Conservation (phyloP, 371 early-diverging fungal species). For the Haplosporangium sp. region DNA sequence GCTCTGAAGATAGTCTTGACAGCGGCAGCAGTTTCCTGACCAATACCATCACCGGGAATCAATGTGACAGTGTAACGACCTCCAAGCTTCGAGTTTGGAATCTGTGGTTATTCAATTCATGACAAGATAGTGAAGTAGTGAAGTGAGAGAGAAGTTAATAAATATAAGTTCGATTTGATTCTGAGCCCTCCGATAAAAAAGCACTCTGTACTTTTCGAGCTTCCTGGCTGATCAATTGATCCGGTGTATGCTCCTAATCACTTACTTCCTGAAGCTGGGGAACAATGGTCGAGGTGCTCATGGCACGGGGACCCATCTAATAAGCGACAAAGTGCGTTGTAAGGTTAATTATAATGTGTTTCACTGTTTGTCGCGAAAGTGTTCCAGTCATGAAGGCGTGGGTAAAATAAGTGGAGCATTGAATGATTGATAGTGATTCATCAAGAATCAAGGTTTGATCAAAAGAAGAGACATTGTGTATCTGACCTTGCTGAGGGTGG, state of each 20-base stretch:
- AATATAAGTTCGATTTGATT: background rate
- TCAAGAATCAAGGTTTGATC: background rate
- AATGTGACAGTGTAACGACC: constrained; percentile 95
- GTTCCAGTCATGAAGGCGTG: background rate
- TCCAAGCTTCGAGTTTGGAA: constrained; percentile 74
- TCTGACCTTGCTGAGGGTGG: constrained; percentile 39
- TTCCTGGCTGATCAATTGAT: constrained; percentile 11
- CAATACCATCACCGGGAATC: constrained; percentile 98
- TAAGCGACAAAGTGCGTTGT: background rate
- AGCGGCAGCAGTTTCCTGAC: constrained; percentile 89
- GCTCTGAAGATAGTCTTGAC: constrained; percentile 95
- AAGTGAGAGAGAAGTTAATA: background rate
- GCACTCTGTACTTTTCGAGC: background rate
- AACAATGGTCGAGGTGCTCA: constrained; percentile 46
- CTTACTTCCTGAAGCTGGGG: constrained; percentile 55
- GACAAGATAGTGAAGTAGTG: background rate
- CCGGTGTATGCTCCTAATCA: constrained; percentile 13
- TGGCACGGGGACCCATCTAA: constrained; percentile 56
- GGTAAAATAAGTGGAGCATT: background rate
- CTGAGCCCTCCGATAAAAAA: constrained; percentile 7
- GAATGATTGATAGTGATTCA: constrained; percentile 1
- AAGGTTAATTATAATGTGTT: background rate
- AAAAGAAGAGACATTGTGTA: background rate
- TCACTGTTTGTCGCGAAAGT: constrained; percentile 1
- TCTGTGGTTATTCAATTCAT: constrained; percentile 15